A percentile compares a stretch with the other conserved stretches of the same genome.
Conservation (phyloP, 2,329 filamentous ascomycete species). For the Talaromyces albobiverticillius region DNA sequence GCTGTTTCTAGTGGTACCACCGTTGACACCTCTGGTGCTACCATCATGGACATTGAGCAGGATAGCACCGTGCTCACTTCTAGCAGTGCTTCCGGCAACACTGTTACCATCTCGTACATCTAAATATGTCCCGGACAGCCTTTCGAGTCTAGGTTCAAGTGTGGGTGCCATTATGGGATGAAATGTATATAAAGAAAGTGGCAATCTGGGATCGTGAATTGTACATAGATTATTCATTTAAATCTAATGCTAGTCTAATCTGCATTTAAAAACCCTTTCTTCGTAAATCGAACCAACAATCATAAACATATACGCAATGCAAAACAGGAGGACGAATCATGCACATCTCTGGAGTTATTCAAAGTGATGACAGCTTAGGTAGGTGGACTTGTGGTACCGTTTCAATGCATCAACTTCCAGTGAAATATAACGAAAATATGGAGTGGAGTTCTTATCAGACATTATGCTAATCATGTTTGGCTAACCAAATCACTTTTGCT, state of each 20-base stretch:
- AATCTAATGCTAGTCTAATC: slow-evolving; percentile 7
- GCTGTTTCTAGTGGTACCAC: slow-evolving; percentile 21
- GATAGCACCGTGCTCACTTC: slow-evolving; percentile 18
- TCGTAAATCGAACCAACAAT: no score
- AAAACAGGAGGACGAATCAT: no score
- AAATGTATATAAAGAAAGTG: not conserved
- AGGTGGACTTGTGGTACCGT: no score
- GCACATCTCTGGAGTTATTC: no score
- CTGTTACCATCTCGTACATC: slow-evolving; percentile 9
- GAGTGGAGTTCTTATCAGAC: no score
- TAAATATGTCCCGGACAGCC: not conserved
- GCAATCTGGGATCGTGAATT: not conserved
- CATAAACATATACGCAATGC: no score
- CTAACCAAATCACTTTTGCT: not conserved
- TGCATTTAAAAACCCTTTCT: not conserved
- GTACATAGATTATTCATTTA: slow-evolving; percentile 8
- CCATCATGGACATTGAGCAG: slow-evolving; percentile 49
- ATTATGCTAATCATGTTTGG: not conserved
- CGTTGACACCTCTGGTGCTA: slow-evolving; percentile 11
- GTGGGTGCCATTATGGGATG: not conserved
- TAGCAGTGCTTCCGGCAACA: slow-evolving; percentile 9
- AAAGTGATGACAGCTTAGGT: no score
- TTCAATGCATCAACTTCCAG: no score
- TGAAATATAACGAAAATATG: no score
- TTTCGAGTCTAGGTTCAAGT: not conserved